A percentile compares a stretch with the other conserved stretches of the same genome.
These are phyloP conservation scores for Cucumis cinereus DNA, from an alignment of 306 rosid genomes.

Conservation along the genomic window DNA sequence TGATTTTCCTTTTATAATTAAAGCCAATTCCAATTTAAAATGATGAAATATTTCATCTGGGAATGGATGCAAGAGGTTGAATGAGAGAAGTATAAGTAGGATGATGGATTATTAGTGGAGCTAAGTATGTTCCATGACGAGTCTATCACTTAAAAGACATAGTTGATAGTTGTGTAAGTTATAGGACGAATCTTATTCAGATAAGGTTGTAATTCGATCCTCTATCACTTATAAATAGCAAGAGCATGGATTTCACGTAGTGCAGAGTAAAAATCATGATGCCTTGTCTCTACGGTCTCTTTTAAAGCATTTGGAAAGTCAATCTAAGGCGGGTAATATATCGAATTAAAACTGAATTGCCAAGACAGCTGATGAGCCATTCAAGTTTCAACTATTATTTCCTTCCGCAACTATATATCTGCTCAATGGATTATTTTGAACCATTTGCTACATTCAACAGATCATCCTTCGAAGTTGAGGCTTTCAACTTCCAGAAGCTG, in stretches of 20 bases:
- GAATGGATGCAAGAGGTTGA: not conserved
- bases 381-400: not conserved
- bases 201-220: too few relatives aligned
- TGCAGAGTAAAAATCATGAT: not conserved
- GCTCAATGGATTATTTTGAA: not conserved
- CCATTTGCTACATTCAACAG: not conserved
- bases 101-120: not conserved
- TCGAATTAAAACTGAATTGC: too few relatives aligned
- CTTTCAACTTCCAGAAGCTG: not conserved
- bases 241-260: not conserved
- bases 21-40: not conserved
- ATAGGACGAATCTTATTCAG: too few relatives aligned
- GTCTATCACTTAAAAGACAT: not conserved
- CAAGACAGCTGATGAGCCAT: too few relatives aligned
- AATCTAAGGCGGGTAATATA: too few relatives aligned
- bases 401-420: not conserved
- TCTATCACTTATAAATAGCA: not conserved
- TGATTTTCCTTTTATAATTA: too few relatives aligned
- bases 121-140: not conserved
- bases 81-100: not conserved
- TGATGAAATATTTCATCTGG: not conserved
- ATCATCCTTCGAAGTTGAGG: not conserved
- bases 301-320: too few relatives aligned
- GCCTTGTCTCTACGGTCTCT: not conserved
- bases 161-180: too few relatives aligned